Conservation (phyloP, 2,329 filamentous ascomycete species). For the Geosmithia flava region DNA sequence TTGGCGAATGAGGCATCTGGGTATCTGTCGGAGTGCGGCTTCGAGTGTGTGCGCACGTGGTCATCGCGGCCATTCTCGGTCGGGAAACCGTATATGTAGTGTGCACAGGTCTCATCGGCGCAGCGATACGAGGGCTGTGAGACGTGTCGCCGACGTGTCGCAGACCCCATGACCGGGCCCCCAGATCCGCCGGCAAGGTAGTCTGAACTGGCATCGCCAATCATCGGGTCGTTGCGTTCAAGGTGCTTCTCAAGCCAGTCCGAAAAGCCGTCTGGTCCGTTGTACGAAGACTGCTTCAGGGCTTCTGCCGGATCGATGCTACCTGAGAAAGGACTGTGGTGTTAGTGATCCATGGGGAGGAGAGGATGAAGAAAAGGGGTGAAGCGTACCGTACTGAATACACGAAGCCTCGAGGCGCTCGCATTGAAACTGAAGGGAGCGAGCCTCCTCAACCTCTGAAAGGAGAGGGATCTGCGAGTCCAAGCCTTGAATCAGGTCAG, state of each 20-base stretch:
- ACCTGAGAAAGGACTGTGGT: conserved; percentile 3
- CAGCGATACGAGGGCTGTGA: conserved; percentile 32
- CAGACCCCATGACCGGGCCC: background rate
- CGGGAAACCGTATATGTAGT: conserved; percentile 46
- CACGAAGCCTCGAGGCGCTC: conserved; percentile 44
- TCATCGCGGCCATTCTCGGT: conserved; percentile 36
- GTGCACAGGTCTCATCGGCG: conserved; percentile 39
- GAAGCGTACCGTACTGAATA: conserved; percentile 13
- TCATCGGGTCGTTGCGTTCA: conserved; percentile 32
- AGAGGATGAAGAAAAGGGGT: background rate
- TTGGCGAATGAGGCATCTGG: conserved; percentile 12
- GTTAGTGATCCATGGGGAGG: background rate
- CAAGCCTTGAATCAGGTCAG: conserved; percentile 9
- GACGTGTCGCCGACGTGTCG: background rate
- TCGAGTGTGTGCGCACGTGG: conserved; percentile 33
- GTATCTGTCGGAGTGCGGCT: conserved; percentile 24
- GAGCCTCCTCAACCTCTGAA: conserved; percentile 44
- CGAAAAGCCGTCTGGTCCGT: conserved; percentile 32
- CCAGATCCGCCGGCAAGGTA: background rate
- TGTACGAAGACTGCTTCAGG: conserved; percentile 13
- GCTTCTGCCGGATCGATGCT: conserved; percentile 17
- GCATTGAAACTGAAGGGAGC: conserved; percentile 43
- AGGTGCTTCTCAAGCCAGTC: conserved; percentile 42
- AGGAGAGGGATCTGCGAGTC: conserved; percentile 25
- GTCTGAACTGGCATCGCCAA: conserved; percentile 8